Percentiles rank a stretch among this genome's conserved stretches.
Conservation (phyloP, 2,329 filamentous ascomycete species). For the Colletotrichum lupini region DNA sequence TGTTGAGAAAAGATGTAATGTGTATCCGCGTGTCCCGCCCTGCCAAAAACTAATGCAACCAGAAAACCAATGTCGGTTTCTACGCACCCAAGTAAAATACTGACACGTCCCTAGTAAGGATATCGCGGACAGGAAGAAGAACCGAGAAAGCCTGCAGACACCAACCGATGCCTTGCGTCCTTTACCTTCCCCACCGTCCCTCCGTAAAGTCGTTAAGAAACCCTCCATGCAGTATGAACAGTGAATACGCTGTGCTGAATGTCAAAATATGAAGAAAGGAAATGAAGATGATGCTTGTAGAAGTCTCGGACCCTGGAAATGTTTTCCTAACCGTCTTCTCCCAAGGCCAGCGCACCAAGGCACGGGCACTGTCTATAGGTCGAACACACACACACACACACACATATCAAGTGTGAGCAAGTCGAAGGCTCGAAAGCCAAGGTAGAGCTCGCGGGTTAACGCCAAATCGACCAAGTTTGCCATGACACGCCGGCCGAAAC, state of each 20-base stretch:
- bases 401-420: neutral
- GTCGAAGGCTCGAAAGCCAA: neutral
- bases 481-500: neutral
- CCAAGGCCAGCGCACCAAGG: neutral
- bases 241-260: constrained; percentile 24
- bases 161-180: neutral
- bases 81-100: too few relatives aligned
- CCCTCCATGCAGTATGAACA: constrained; percentile 17
- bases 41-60: neutral
- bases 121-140: too few relatives aligned
- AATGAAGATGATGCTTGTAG: neutral
- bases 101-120: too few relatives aligned
- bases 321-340: neutral
- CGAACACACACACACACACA: neutral
- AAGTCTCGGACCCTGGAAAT: neutral
- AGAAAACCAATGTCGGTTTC: neutral
- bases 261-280: neutral
- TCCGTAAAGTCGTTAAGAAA: constrained; percentile 27
- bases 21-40: neutral
- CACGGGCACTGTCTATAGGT: neutral
- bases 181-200: constrained; percentile 8
- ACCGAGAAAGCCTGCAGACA: neutral
- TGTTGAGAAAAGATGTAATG: neutral
- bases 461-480: neutral
- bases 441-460: neutral